A percentile compares a stretch with the other conserved stretches of the same genome.
Evolutionary conservation across 2,329 filamentous ascomycete genomes (phyloP).

Genomic region (Zelopaecilomyces penicillatus): DNA sequence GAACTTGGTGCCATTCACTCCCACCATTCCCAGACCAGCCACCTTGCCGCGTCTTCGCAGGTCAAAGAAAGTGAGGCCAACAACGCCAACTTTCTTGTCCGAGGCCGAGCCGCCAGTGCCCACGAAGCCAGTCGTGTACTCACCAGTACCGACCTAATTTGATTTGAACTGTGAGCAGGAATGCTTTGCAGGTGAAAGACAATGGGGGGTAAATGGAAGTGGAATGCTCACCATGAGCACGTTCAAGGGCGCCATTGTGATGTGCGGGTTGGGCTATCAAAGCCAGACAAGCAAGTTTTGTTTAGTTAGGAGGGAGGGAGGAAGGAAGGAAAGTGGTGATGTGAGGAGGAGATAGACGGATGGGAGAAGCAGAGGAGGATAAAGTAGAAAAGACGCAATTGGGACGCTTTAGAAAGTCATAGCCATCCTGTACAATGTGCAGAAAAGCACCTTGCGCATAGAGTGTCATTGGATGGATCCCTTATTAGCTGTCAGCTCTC

Average conservation of each 20-base stretch:
- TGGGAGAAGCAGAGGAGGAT: not conserved
- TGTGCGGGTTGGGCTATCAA: not conserved
- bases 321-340: not conserved
- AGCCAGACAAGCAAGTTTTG: too few species aligned
- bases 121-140: slow-evolving; percentile 95
- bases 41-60: slow-evolving; percentile 84
- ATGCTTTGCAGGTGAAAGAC: not conserved
- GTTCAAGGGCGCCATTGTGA: slow-evolving; percentile 50
- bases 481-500: too few species aligned
- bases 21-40: slow-evolving; percentile 77
- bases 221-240: slow-evolving; percentile 55
- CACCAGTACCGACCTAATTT: slow-evolving; percentile 71
- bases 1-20: slow-evolving; percentile 81
- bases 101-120: slow-evolving; percentile 74
- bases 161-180: not conserved
- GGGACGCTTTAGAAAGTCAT: not conserved
- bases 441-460: too few species aligned
- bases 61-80: slow-evolving; percentile 83
- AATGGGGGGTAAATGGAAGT: not conserved
- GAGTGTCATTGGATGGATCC: too few species aligned
- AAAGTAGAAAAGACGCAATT: not conserved
- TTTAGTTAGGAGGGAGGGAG: not conserved
- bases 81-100: slow-evolving; percentile 94
- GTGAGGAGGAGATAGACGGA: slow-evolving; percentile 9
- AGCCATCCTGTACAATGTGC: too few species aligned